Evolutionary conservation across 169 alveolate species (phyloP), one percentile per base, ranked within the genome.

Genomic region (Eimeria zaria): DNA sequence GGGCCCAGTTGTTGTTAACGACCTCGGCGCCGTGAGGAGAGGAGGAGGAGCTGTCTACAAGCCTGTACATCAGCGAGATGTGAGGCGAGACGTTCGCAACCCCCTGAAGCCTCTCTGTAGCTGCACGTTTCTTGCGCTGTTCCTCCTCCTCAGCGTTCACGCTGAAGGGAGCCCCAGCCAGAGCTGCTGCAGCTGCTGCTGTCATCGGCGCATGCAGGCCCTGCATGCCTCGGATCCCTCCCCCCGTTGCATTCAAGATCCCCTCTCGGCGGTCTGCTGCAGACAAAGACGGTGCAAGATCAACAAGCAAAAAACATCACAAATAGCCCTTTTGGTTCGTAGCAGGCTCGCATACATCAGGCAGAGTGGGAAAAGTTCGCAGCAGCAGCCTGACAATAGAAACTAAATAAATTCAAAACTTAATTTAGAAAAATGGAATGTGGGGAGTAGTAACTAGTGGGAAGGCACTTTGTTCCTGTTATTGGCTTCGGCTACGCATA

Each of bases 121-220:
- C 92, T 1, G 92, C 92, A 27, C 71, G 46, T 22, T 53, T 55
- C 55, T 84, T 84, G 41, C 64, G 36, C 69, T 81, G 64, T 41
- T 84, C 78, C n/a, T 84, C 78, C 58, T 84, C 92, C 58, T 30
- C 78, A 20, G 78, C 39, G 20, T 30, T 36, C 46, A 9, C 80
- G 39, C n/a, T 53, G 62, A 84, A 60, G 30, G 39, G 74, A 6
- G 60, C 92, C 8, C 78, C 92, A 1, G 92, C 92, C 44, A 60
- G 80, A 1, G 92, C 92, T 60, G 92, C 92, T 41, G 74, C 80
- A 11, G 90, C 90, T 27, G 90, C 90, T 81, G 90, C 74, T 6
- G 73, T 81, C 74, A 55, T 81, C 51, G 74, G 90, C 41, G 90
- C 90, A 18, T n/a, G 67, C 73, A 81, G 46, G 11, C 64, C 90